phyloP scores from a whole-genome alignment of 2,329 filamentous ascomycete genomes.

The Rhytidhysteron rufulum region DNA sequence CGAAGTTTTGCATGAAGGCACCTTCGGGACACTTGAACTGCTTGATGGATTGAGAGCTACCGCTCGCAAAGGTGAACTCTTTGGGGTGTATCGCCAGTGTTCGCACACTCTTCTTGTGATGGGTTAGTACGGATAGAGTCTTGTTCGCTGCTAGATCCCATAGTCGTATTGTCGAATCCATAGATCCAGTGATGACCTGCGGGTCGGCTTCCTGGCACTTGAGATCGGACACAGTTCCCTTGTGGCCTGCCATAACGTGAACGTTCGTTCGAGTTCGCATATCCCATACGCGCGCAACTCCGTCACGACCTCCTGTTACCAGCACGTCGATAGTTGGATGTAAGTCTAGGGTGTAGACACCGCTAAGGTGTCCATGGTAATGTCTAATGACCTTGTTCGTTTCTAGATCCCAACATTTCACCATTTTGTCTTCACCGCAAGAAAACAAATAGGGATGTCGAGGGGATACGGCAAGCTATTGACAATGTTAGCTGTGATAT shows the following conservation, averaged over 20 bases:
- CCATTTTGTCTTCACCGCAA: constrained; percentile 99
- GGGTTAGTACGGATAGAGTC: constrained; percentile 90
- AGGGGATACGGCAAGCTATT: constrained; percentile 87
- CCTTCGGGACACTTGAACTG: constrained; percentile 99
- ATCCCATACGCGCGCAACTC: constrained; percentile 94
- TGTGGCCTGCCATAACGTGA: constrained; percentile 88
- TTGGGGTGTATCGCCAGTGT: constrained; percentile 78
- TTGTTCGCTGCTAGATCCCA: constrained; percentile 98
- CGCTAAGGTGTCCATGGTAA: constrained; percentile 94
- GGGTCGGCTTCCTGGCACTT: constrained; percentile 95
- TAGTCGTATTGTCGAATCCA: constrained; percentile 85
- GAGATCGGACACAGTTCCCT: constrained; percentile 81
- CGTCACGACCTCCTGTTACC: constrained; percentile 91
- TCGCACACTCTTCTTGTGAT: constrained; percentile 97
- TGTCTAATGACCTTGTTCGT: constrained; percentile 99
- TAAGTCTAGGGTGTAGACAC: constrained; percentile 89
- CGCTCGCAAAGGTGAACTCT: constrained; percentile 95
- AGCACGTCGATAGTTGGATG: constrained; percentile 93
- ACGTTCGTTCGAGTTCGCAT: constrained; percentile 96
- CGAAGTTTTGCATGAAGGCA: constrained; percentile 98
- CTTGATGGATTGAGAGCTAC: constrained; percentile 90
- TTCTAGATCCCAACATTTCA: constrained; percentile 99
- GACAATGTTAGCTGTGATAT: constrained; percentile 41
- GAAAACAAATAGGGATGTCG: constrained; percentile 96
- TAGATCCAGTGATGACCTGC: constrained; percentile 88